Evolutionary conservation across 805 yeast genomes (phyloP).

Genomic region (Candida nonsorbophila): DNA sequence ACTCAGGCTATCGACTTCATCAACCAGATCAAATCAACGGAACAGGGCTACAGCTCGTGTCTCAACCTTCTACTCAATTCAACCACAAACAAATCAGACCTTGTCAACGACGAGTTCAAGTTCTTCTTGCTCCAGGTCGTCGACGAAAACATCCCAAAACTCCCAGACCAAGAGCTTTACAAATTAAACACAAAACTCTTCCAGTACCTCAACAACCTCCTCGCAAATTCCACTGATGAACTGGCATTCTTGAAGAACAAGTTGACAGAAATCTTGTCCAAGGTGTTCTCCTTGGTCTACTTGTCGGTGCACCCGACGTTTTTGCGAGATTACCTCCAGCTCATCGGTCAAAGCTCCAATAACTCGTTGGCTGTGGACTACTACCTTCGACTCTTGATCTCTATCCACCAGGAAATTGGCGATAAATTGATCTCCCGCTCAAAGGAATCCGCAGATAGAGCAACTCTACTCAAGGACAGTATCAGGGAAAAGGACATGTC

Average conservation of each 20-base stretch:
- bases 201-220: constrained; percentile 9
- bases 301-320: constrained; percentile 25
- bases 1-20: constrained; percentile 51
- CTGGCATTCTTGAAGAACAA: constrained; percentile 32
- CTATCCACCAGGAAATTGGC: constrained; percentile 88
- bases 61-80: constrained; percentile 37
- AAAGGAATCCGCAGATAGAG: constrained; percentile 56
- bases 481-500: constrained; percentile 76
- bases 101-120: constrained; percentile 50
- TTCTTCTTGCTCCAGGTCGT: constrained; percentile 70
- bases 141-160: constrained; percentile 46
- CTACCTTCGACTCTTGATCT: constrained; percentile 65
- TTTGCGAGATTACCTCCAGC: constrained; percentile 22
- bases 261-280: constrained; percentile 27
- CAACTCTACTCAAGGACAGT: constrained; percentile 71
- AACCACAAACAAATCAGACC: constrained; percentile 2
- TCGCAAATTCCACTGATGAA: constrained; percentile 24
- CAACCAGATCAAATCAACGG: constrained; percentile 47
- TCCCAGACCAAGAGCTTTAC: constrained; percentile 41
- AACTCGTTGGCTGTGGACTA: constrained; percentile 52
- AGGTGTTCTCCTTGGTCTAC: constrained; percentile 31
- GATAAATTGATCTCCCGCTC: constrained; percentile 80
- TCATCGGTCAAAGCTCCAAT: constrained; percentile 13
- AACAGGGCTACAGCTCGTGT: constrained; percentile 53
- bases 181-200: constrained; percentile 46